A percentile compares a stretch with the other conserved stretches of the same genome.
These are phyloP conservation scores for Globisporangium canariense DNA, from an alignment of 352 stramenopile genomes.

Conservation along the genomic window DNA sequence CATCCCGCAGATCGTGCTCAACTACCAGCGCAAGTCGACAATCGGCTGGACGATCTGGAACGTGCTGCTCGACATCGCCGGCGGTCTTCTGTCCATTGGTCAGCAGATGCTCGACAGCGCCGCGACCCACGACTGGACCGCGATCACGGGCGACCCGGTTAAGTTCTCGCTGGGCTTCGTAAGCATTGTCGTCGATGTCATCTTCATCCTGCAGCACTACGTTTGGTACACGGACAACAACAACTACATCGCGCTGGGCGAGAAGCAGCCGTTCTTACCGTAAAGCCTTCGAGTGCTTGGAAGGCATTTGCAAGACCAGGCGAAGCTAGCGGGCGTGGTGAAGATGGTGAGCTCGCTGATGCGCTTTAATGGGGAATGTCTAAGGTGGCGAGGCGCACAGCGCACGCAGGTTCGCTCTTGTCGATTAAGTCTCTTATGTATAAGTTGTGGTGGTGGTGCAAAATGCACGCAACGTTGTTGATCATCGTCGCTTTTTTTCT, in stretches of 20 bases:
- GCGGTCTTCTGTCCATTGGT: conserved; percentile 88
- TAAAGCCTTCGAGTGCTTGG: too few relatives aligned
- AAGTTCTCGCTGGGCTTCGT: conserved; percentile 95
- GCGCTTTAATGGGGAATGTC: too few relatives aligned
- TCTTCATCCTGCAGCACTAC: conserved; percentile 97
- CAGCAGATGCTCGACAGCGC: conserved; percentile 93
- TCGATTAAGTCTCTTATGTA: too few relatives aligned
- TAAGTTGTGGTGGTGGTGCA: too few relatives aligned
- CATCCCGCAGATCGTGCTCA: conserved; percentile 94
- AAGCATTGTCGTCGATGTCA: conserved; percentile 96
- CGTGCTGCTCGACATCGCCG: conserved; percentile 96
- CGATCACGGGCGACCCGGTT: conserved; percentile 93
- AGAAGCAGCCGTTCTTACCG: not conserved
- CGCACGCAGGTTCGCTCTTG: too few relatives aligned
- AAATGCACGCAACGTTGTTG: too few relatives aligned
- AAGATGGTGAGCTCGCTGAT: too few relatives aligned
- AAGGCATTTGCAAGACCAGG: too few relatives aligned
- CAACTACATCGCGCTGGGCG: conserved; percentile 17
- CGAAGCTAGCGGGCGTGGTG: too few relatives aligned
- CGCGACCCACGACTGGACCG: conserved; percentile 90
- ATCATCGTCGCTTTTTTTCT: too few relatives aligned
- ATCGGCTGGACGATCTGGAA: conserved; percentile 97
- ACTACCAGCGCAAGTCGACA: conserved; percentile 94
- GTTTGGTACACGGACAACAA: conserved; percentile 79
- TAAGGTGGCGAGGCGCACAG: too few relatives aligned